A percentile compares a stretch with the other conserved stretches of the same genome.
Conservation (phyloP, 768 basidiomycete genomes). For the Leccinellum albellum region DNA sequence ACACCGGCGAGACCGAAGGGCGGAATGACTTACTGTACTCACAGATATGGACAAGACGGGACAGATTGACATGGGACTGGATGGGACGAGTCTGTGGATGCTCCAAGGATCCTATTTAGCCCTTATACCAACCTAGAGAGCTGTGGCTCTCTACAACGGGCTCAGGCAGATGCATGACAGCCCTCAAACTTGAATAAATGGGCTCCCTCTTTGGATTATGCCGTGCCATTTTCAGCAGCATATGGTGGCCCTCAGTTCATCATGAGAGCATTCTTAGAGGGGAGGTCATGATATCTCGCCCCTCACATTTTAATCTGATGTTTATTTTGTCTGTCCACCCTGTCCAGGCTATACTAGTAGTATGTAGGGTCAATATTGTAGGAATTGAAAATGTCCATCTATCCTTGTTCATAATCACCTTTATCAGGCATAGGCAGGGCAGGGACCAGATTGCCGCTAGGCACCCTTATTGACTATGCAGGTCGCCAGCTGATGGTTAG, state of each 20-base stretch:
- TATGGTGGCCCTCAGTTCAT: slow-evolving; percentile 26
- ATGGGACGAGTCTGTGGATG: too few relatives aligned
- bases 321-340: background rate
- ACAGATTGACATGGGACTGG: too few relatives aligned
- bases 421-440: slow-evolving; percentile 23
- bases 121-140: too few relatives aligned
- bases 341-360: background rate
- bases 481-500: slow-evolving; percentile 25
- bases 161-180: too few relatives aligned
- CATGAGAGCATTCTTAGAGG: slow-evolving; percentile 26
- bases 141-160: too few relatives aligned
- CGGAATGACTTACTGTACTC: too few relatives aligned
- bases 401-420: background rate
- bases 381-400: background rate
- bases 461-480: slow-evolving; percentile 23
- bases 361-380: slow-evolving; percentile 28
- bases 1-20: too few relatives aligned
- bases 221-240: slow-evolving; percentile 26
- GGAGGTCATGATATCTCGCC: background rate
- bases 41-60: too few relatives aligned
- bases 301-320: background rate
- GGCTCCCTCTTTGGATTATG: too few relatives aligned
- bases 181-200: too few relatives aligned
- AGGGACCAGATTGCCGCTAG: slow-evolving; percentile 23
- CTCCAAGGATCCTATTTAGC: too few relatives aligned